Conservation (phyloP, 176 grass and related monocot species). For the Stipa capillata region DNA sequence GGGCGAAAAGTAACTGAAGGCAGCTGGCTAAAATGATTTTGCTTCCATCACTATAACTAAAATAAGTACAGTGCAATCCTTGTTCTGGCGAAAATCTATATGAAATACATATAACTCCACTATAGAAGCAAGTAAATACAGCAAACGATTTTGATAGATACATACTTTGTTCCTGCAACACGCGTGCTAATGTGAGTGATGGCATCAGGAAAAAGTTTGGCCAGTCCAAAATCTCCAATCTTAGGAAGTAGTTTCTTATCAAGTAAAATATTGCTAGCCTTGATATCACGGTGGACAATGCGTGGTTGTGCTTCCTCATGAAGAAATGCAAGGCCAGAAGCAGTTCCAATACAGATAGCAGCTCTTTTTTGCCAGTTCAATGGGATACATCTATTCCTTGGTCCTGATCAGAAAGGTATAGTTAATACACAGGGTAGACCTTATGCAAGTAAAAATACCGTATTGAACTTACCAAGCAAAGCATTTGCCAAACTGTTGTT, state of each 20-base stretch:
- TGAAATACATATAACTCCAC: background rate
- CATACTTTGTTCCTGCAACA: conserved; percentile 62
- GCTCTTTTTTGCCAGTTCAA: conserved; percentile 50
- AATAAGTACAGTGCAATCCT: background rate
- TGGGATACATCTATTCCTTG: conserved; percentile 42
- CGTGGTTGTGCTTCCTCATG: conserved; percentile 55
- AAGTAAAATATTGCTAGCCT: conserved; percentile 71
- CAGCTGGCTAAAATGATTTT: background rate
- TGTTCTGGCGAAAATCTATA: background rate
- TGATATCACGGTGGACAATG: conserved; percentile 70
- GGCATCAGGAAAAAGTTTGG: conserved; percentile 56
- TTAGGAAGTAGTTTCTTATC: conserved; percentile 42
- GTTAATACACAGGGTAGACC: background rate
- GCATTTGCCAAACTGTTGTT: conserved; percentile 59
- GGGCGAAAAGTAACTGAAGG: background rate
- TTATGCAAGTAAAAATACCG: background rate
- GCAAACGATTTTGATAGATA: background rate
- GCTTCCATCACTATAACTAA: background rate
- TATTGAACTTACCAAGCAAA: conserved; percentile 45
- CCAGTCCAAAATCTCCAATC: conserved; percentile 71
- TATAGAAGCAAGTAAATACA: conserved; percentile 14
- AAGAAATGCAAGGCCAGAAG: conserved; percentile 64
- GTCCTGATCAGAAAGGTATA: conserved; percentile 33
- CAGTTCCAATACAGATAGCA: conserved; percentile 56
- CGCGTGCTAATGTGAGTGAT: conserved; percentile 68